Evolutionary conservation across 2,329 filamentous ascomycete genomes (phyloP), one percentile per base, ranked within the genome.

Genomic region (Curvularia sp.): DNA sequence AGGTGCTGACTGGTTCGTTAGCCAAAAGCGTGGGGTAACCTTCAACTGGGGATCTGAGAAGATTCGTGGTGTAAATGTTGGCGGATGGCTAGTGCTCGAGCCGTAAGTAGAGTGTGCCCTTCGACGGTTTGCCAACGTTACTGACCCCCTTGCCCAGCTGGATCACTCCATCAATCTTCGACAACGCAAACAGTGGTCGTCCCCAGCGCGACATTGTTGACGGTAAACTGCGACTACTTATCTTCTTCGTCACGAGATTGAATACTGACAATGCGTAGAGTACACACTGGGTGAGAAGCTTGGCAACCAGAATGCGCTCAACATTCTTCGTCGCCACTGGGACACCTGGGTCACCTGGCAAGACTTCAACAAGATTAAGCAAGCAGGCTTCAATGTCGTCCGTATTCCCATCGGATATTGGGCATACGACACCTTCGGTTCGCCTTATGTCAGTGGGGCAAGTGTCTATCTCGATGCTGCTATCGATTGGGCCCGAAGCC

Each of bases 361-460:
- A 12, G 85, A 87, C 66, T 85, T 88, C 69, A 75, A 83, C 65
- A 84, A 82, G 63, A 87, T 87, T 64, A 80, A 80, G 18, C 72
- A 80, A 34, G 80, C 83, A 0, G 85, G 85, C 5, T 84, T 87
- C 74, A 87, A 87, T 69, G 75, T 84, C 9, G 83, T 87, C 9
- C 79, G 85, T 13, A 84, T 87, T 36, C 85, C 85, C 0, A 79
- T 87, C 53, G 84, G 84, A 7, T 87, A 81, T 68, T 87, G 85
- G 85, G 84, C 85, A 15, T 86, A 84, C 61, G 78, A 83, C 50
- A 82, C 83, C 13, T 72, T 74, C 25, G 76, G 77, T 30, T 74
- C 80, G 25, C 80, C 84, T 1, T 87, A 86, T 62, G 80, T 81
- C 2, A 72, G 77, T 58, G 84, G 84, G 4, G 81, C 83, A 15